Evolutionary conservation across 305 asterid species (phyloP).

Genomic region (Ajuga reptans): DNA sequence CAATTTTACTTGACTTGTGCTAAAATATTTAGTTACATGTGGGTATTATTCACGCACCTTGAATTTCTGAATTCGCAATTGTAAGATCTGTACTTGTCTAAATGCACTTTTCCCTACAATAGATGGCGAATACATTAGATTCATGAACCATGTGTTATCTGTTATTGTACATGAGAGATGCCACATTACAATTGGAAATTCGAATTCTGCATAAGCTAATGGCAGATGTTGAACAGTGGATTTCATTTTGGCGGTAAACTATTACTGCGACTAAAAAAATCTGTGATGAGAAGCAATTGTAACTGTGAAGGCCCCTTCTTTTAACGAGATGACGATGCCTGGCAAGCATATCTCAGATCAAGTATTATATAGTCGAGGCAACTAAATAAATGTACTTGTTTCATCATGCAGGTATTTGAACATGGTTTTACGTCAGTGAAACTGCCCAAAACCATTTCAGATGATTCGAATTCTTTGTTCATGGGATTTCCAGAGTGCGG

Average conservation of each 20-base stretch:
- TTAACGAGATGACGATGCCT: neutral
- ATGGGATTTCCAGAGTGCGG: constrained; percentile 98
- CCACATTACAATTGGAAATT: constrained; percentile 9
- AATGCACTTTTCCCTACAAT: constrained; percentile 16
- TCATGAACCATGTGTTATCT: neutral
- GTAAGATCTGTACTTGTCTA: constrained; percentile 12
- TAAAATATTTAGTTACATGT: neutral
- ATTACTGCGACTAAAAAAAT: neutral
- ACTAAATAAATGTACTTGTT: constrained; percentile 12
- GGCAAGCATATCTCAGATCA: neutral
- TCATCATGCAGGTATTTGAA: constrained; percentile 74
- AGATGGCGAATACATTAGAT: constrained; percentile 10
- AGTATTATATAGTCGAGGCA: neutral
- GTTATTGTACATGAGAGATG: neutral
- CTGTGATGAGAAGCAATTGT: neutral
- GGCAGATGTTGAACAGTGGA: constrained; percentile 17
- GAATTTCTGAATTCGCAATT: neutral
- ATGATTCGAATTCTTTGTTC: constrained; percentile 63
- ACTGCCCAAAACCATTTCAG: constrained; percentile 65
- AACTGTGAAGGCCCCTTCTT: constrained; percentile 12
- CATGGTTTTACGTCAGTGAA: constrained; percentile 61
- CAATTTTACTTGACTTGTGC: neutral
- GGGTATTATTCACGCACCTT: neutral
- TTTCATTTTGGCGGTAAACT: constrained; percentile 12
- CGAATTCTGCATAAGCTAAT: constrained; percentile 11